A percentile compares a stretch with the other conserved stretches of the same genome.
Conservation (phyloP, 345 rosid species). For the Trapa bicornis region DNA sequence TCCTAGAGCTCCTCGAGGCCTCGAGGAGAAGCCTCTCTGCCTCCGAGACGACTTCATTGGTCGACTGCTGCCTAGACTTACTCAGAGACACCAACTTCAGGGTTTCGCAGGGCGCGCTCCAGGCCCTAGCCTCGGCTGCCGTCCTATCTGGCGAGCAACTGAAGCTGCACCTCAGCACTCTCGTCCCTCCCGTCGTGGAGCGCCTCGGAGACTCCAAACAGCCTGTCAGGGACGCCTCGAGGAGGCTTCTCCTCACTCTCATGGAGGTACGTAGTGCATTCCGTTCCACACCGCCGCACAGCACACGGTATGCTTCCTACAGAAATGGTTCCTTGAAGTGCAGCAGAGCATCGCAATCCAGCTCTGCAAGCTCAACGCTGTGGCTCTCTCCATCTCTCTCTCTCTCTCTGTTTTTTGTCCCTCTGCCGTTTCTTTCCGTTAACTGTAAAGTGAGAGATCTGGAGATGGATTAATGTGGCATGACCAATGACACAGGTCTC, state of each 20-base stretch:
- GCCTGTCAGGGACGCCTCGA: conserved; percentile 88
- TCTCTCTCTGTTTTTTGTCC: background rate
- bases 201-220: conserved; percentile 84
- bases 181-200: conserved; percentile 87
- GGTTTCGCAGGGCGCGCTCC: conserved; percentile 89
- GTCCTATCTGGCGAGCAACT: conserved; percentile 88
- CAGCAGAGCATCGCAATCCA: background rate
- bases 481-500: conserved; percentile 49
- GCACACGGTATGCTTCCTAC: background rate
- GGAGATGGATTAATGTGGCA: background rate
- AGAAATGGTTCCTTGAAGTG: background rate
- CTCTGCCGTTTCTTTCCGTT: background rate
- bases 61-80: conserved; percentile 91
- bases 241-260: conserved; percentile 79
- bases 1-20: conserved; percentile 82
- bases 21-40: conserved; percentile 57
- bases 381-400: background rate
- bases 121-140: conserved; percentile 94
- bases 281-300: background rate
- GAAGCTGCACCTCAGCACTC: conserved; percentile 82
- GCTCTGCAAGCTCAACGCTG: background rate
- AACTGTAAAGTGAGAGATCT: background rate
- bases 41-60: conserved; percentile 66
- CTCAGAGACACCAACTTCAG: conserved; percentile 81
- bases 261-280: conserved; percentile 78